phyloP scores from a whole-genome alignment of 306 rosid species.

The Hippophae rhamnoides region DNA sequence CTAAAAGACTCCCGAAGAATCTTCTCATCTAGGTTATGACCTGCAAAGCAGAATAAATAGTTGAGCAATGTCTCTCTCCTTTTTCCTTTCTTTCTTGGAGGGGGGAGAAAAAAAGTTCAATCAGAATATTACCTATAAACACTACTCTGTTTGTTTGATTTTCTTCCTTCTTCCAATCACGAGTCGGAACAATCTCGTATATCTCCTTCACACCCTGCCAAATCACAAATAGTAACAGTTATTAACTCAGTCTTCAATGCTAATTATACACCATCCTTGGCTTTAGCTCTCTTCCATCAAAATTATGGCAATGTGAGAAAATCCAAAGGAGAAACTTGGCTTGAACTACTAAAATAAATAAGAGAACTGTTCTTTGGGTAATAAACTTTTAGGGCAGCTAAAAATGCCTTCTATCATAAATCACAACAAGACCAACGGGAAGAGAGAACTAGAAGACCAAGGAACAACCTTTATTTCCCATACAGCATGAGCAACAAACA shows the following conservation, averaged over 20 bases:
- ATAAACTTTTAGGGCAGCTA: neutral
- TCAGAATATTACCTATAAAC: conserved; percentile 52
- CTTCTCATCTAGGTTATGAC: conserved; percentile 34
- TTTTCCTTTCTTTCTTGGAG: neutral
- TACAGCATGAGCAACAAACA: neutral
- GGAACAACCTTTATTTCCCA: neutral
- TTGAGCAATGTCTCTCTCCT: no score
- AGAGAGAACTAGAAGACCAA: neutral
- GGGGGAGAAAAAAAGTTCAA: neutral
- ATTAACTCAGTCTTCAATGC: neutral
- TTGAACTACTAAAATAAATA: no score
- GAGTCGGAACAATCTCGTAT: conserved; percentile 81
- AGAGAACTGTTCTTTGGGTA: no score
- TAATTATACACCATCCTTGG: neutral
- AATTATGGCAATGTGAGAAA: no score
- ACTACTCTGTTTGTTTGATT: conserved; percentile 66
- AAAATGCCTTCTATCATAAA: neutral
- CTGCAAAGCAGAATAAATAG: conserved; percentile 16
- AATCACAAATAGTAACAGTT: neutral
- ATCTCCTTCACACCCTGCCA: conserved; percentile 83
- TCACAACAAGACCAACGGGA: neutral
- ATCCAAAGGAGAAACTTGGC: no score
- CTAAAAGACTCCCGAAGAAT: conserved; percentile 33
- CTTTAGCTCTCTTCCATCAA: neutral
- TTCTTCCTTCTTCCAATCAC: conserved; percentile 68